Conservation (phyloP, 2,329 filamentous ascomycete species). For the Paraphaeosphaeria sporulosa region DNA sequence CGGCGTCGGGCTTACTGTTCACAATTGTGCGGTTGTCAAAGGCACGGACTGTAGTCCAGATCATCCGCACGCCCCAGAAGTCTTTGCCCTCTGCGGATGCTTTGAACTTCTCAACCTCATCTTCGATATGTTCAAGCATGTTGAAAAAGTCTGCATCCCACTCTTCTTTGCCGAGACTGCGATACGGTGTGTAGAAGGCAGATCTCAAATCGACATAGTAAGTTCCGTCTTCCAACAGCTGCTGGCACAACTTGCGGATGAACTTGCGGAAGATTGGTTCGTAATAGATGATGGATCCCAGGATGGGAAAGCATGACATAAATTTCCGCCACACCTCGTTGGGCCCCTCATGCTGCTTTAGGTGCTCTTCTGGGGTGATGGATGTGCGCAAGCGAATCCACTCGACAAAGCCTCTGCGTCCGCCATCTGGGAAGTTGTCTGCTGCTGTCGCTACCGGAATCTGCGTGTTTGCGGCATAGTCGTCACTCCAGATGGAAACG, state of each 20-base stretch:
- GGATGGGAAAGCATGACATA: slow-evolving; percentile 73
- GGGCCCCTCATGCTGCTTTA: slow-evolving; percentile 82
- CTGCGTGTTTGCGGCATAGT: slow-evolving; percentile 67
- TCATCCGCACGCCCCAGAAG: slow-evolving; percentile 86
- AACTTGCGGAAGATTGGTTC: slow-evolving; percentile 87
- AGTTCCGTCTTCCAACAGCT: slow-evolving; percentile 81
- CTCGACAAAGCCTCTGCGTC: slow-evolving; percentile 72
- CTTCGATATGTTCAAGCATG: slow-evolving; percentile 75
- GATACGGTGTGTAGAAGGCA: slow-evolving; percentile 76
- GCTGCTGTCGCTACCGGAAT: slow-evolving; percentile 70
- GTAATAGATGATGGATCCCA: slow-evolving; percentile 81
- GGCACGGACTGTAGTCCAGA: slow-evolving; percentile 79
- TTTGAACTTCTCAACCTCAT: slow-evolving; percentile 81
- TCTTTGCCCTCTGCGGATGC: slow-evolving; percentile 71
- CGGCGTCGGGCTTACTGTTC: slow-evolving; percentile 59
- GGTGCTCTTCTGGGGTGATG: slow-evolving; percentile 74
- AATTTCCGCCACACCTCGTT: slow-evolving; percentile 89
- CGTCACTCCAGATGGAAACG: slow-evolving; percentile 69
- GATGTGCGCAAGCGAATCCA: slow-evolving; percentile 80
- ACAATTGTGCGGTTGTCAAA: slow-evolving; percentile 71
- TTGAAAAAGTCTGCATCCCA: slow-evolving; percentile 73
- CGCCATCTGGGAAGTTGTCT: slow-evolving; percentile 76
- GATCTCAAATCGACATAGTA: slow-evolving; percentile 84
- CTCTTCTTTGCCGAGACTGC: slow-evolving; percentile 67
- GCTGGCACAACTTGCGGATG: slow-evolving; percentile 72